Conservation (phyloP, 352 stramenopile genomes). For the Globisporangium spinosum region DNA sequence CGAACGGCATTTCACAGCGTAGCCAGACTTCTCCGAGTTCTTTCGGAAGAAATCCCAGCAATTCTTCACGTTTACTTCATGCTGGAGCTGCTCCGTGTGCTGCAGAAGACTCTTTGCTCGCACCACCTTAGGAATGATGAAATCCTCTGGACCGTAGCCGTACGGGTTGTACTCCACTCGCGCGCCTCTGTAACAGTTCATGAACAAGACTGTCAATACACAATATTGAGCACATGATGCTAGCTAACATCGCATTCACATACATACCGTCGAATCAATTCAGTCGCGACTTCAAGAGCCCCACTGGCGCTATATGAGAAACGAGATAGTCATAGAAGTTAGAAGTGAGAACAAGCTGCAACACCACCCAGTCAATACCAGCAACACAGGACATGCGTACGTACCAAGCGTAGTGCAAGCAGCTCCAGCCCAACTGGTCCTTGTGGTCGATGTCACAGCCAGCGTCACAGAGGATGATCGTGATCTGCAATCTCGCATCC, state of each 20-base stretch:
- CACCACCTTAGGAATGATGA: conserved; percentile 76
- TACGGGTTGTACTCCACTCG: conserved; percentile 81
- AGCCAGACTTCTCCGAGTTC: conserved; percentile 63
- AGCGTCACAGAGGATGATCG: conserved; percentile 81
- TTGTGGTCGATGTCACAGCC: conserved; percentile 85
- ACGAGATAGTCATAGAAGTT: conserved; percentile 3
- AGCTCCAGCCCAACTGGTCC: conserved; percentile 83
- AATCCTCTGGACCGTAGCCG: conserved; percentile 82
- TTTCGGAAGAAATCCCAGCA: conserved; percentile 79
- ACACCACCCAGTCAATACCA: neutral
- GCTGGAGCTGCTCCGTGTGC: conserved; percentile 83
- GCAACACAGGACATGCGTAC: neutral
- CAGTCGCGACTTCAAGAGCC: conserved; percentile 61
- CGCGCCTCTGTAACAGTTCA: conserved; percentile 35
- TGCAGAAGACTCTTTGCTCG: conserved; percentile 82
- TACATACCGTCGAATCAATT: conserved; percentile 68
- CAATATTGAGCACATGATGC: neutral
- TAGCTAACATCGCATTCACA: neutral
- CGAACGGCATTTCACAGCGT: conserved; percentile 70
- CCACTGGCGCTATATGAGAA: conserved; percentile 51
- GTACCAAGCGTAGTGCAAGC: conserved; percentile 84
- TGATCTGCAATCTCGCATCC: conserved; percentile 70
- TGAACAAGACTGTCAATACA: neutral
- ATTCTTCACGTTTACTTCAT: conserved; percentile 72
- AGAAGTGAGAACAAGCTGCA: neutral